Percentiles rank a stretch among this genome's conserved stretches.
Conservation (phyloP, 768 basidiomycete genomes). For the Leccinum variicolor region DNA sequence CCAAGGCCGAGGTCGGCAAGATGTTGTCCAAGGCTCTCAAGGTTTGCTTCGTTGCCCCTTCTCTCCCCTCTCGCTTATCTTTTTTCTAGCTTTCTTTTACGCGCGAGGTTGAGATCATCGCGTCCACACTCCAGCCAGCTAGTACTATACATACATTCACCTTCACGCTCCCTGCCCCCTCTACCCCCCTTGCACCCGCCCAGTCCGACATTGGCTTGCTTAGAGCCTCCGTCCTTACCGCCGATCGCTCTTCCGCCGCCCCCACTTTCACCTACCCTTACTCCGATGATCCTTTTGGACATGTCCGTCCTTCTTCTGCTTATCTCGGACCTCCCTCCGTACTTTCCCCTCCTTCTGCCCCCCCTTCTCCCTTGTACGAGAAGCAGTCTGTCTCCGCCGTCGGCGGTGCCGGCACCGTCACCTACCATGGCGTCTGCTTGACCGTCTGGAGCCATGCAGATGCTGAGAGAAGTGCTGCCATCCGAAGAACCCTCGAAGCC, state of each 20-base stretch:
- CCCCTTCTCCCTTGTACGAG: slow-evolving; percentile 30
- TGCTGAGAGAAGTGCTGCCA: slow-evolving; percentile 78
- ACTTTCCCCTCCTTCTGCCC: slow-evolving; percentile 37
- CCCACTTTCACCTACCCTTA: slow-evolving; percentile 71
- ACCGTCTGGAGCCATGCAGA: slow-evolving; percentile 97
- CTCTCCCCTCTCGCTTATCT: not conserved
- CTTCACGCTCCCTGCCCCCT: slow-evolving; percentile 77
- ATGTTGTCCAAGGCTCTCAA: slow-evolving; percentile 91
- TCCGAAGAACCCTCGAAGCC: slow-evolving; percentile 78
- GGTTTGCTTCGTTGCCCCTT: slow-evolving; percentile 37
- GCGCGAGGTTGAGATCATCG: slow-evolving; percentile 90
- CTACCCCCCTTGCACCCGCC: slow-evolving; percentile 72
- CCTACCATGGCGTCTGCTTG: slow-evolving; percentile 88
- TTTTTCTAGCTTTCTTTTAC: slow-evolving; percentile 74
- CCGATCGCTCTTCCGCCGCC: slow-evolving; percentile 62
- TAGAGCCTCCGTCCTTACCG: slow-evolving; percentile 70
- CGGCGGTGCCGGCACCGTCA: slow-evolving; percentile 40
- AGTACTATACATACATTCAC: slow-evolving; percentile 92
- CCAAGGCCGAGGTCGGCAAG: slow-evolving; percentile 84
- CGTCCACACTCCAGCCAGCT: slow-evolving; percentile 90
- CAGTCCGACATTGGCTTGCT: slow-evolving; percentile 58
- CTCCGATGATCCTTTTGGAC: slow-evolving; percentile 65
- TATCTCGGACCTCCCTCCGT: slow-evolving; percentile 77
- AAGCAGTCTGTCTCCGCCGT: slow-evolving; percentile 35
- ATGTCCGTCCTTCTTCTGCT: slow-evolving; percentile 70